Base-by-base conservation (phyloP, 345 rosid genomes). In the Camelina sativa region DNA sequence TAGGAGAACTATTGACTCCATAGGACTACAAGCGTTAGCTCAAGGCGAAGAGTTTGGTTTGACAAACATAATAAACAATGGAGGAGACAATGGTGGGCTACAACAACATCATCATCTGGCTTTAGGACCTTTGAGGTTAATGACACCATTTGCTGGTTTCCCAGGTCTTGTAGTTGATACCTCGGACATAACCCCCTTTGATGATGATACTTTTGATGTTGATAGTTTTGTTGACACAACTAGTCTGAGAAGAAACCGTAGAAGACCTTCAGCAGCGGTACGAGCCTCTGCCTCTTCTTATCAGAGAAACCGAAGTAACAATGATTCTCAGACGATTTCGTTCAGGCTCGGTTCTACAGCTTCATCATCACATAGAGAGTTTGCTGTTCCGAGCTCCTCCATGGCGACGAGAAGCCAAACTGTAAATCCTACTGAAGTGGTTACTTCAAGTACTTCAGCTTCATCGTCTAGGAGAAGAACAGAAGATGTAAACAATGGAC, bases 381-480 rank as follows among this genome's bases (percentile, higher is more conserved):
- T 54, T 53, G 71, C 58, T 23, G 71, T 51, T 58, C 48, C 71
- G 32, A 59, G 79, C n/a, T n/a, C 70, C 22, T 52, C 66, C 22
- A 52, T n/a, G 11, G 19, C 13, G 11, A 55, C 37, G 5, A 73
- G 74, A 69, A 79, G 65, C 65, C 81, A 73, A 65, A 67, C 74
- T 79, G 72, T 75, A 5, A 52, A 79, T 66, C 51, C 79, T 67
- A 82, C 80, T 13, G 76, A 59, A 47, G 83, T 71, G 56, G 55
- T 80, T 61, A 78, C 81, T 75, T 73, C 84, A n/a, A 67, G 66
- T 56, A 69, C 84, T 8, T 69, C 75, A 0, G 66, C 89, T 7
- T 85, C 87, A 34, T 78, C 85, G n/a, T 79, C 89, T 20, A 79
- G 87, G 61, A 81, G 84, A 65, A 81, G 84, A 64, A 71, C 61